A percentile compares a stretch with the other conserved stretches of the same genome.
Conservation (phyloP, 2,329 filamentous ascomycete genomes). For the Trichophyton simii region DNA sequence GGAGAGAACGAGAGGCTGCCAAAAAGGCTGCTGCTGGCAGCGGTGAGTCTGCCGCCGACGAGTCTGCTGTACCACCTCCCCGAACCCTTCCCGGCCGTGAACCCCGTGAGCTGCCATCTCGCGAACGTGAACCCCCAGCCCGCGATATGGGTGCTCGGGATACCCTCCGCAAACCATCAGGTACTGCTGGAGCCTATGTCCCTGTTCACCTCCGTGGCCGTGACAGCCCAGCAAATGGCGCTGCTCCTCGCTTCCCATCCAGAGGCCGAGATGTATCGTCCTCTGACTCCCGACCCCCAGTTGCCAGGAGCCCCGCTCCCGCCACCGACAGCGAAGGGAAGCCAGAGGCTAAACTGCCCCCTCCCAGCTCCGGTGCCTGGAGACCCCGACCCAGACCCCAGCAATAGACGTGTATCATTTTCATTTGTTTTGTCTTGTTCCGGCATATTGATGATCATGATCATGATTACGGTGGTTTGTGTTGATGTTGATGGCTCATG, state of each 20-base stretch:
- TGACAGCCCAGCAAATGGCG: conserved; percentile 6
- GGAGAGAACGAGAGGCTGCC: conserved; percentile 49
- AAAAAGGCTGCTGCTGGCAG: conserved; percentile 27
- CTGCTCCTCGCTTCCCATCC: background rate
- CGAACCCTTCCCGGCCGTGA: conserved; percentile 4
- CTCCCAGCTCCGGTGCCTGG: conserved; percentile 10
- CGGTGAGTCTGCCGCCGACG: conserved; percentile 19
- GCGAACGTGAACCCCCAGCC: background rate
- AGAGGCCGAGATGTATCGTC: background rate
- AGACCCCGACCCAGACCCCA: conserved; percentile 9
- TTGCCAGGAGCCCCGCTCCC: conserved; percentile 8
- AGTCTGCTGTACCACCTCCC: conserved; percentile 11
- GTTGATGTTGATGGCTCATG: background rate
- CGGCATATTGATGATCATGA: background rate
- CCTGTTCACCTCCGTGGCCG: conserved; percentile 11
- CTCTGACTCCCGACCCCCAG: conserved; percentile 5
- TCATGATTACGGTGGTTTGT: background rate
- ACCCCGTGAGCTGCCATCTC: conserved; percentile 3
- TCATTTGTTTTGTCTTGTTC: background rate
- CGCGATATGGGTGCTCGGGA: background rate
- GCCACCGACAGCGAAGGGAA: conserved; percentile 8
- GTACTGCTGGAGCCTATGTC: conserved; percentile 11
- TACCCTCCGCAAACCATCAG: background rate
- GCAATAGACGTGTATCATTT: conserved; percentile 7
- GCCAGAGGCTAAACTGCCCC: conserved; percentile 4